Conservation (phyloP, 2,329 filamentous ascomycete species). For the Fusarium musae region DNA sequence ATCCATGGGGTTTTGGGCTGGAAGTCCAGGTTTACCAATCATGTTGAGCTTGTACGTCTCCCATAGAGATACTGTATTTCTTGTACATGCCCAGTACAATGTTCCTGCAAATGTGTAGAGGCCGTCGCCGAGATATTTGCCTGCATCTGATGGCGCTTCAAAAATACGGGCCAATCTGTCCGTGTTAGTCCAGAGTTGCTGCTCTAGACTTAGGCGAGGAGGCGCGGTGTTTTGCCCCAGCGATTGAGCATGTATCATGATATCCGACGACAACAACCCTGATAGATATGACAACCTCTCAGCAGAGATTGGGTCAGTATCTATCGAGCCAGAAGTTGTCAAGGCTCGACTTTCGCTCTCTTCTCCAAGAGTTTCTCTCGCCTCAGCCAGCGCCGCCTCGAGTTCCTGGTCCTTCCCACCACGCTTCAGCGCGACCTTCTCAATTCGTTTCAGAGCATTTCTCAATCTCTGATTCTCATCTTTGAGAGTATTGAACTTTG, state of each 20-base stretch:
- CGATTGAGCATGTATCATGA: neutral
- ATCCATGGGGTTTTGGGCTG: conserved; percentile 23
- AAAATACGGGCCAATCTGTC: conserved; percentile 41
- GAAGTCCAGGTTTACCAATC: neutral
- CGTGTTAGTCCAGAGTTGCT: conserved; percentile 37
- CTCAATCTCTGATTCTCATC: conserved; percentile 41
- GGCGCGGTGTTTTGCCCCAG: neutral
- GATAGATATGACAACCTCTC: neutral
- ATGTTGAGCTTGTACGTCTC: conserved; percentile 29
- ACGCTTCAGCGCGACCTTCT: conserved; percentile 21
- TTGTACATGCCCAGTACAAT: conserved; percentile 41
- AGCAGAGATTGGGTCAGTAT: neutral
- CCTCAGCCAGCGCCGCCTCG: conserved; percentile 27
- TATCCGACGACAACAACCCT: neutral
- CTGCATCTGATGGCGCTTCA: conserved; percentile 33
- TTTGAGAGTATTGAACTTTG: conserved; percentile 40
- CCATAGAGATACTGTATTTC: conserved; percentile 39
- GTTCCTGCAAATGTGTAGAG: conserved; percentile 39
- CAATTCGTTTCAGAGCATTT: conserved; percentile 36
- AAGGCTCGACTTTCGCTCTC: neutral
- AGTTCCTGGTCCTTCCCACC: conserved; percentile 24
- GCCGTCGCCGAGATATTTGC: conserved; percentile 37
- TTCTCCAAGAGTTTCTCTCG: conserved; percentile 10
- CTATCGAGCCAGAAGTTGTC: conserved; percentile 1
- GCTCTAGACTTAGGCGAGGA: neutral